These are phyloP conservation scores for Phaeosphaeriaceae sp. DNA, from an alignment of 2,329 filamentous ascomycete genomes.

Conservation along the genomic window DNA sequence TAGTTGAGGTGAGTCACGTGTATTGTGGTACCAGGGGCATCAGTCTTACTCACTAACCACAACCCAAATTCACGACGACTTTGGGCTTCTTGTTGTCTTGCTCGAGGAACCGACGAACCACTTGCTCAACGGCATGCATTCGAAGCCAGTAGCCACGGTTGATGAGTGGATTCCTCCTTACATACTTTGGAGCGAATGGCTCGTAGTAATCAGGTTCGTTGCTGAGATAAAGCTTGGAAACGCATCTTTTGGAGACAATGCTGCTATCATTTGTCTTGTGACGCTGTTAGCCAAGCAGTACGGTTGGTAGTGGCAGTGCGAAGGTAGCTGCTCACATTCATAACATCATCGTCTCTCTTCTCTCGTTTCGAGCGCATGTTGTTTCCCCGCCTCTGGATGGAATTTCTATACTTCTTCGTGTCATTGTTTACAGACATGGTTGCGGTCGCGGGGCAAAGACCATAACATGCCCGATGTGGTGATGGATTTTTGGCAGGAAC, in stretches of 20 bases:
- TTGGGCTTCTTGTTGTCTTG: conserved; percentile 65
- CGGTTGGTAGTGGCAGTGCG: neutral
- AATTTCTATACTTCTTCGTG: conserved; percentile 21
- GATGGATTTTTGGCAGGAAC: conserved; percentile 28
- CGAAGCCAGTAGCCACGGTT: conserved; percentile 90
- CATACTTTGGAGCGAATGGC: conserved; percentile 84
- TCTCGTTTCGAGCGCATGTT: conserved; percentile 31
- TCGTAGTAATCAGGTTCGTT: conserved; percentile 83
- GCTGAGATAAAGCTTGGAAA: conserved; percentile 85
- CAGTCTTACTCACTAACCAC: conserved; percentile 76
- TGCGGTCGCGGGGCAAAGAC: conserved; percentile 3
- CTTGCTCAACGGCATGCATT: conserved; percentile 80
- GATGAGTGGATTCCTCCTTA: conserved; percentile 84
- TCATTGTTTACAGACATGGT: conserved; percentile 14
- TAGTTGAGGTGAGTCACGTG: conserved; percentile 49
- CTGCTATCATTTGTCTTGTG: conserved; percentile 81
- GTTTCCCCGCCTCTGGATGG: conserved; percentile 14
- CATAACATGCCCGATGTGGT: conserved; percentile 11
- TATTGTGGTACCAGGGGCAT: neutral
- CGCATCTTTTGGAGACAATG: conserved; percentile 90
- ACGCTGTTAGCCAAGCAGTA: conserved; percentile 48
- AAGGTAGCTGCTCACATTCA: conserved; percentile 55
- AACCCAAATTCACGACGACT: conserved; percentile 83
- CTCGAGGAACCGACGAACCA: conserved; percentile 76
- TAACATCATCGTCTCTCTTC: conserved; percentile 61